phyloP scores from a whole-genome alignment of 768 basidiomycete genomes.

The Suillus decipiens region DNA sequence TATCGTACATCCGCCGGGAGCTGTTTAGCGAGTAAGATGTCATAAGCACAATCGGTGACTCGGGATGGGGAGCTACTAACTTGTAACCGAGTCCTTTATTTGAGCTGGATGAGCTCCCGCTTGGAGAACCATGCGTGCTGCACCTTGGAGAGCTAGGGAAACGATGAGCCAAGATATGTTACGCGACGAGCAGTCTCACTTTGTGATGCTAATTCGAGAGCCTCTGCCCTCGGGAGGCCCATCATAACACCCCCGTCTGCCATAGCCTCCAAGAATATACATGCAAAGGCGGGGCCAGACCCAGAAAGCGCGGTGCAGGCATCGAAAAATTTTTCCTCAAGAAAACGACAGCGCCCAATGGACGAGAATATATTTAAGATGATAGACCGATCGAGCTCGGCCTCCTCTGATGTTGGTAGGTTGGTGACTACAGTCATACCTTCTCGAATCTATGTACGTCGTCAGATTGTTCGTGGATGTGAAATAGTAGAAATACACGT shows the following conservation, averaged over 20 bases:
- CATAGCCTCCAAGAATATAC: conserved; percentile 97
- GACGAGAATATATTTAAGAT: conserved; percentile 95
- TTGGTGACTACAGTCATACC: conserved; percentile 96
- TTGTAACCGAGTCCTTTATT: conserved; percentile 96
- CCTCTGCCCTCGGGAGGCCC: conserved; percentile 93
- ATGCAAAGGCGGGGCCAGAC: conserved; percentile 96
- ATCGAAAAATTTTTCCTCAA: conserved; percentile 98
- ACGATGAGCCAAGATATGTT: background rate
- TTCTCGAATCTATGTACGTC: conserved; percentile 78
- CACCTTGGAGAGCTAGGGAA: conserved; percentile 83
- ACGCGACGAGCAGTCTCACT: conserved; percentile 51
- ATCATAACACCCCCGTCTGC: conserved; percentile 99
- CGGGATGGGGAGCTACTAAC: conserved; percentile 45
- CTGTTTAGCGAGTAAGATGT: conserved; percentile 41
- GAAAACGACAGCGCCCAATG: conserved; percentile 92
- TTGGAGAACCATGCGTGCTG: conserved; percentile 93
- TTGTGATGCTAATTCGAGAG: conserved; percentile 93
- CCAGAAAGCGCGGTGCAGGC: conserved; percentile 96
- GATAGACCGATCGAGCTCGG: conserved; percentile 66
- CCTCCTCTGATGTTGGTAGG: conserved; percentile 48
- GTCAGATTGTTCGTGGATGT: background rate
- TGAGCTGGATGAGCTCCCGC: conserved; percentile 91
- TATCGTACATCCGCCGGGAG: conserved; percentile 97
- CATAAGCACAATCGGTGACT: conserved; percentile 1
- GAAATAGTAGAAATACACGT: conserved; percentile 20